Evolutionary conservation across 345 rosid species (phyloP).

Genomic region (Euclidium syriacum): DNA sequence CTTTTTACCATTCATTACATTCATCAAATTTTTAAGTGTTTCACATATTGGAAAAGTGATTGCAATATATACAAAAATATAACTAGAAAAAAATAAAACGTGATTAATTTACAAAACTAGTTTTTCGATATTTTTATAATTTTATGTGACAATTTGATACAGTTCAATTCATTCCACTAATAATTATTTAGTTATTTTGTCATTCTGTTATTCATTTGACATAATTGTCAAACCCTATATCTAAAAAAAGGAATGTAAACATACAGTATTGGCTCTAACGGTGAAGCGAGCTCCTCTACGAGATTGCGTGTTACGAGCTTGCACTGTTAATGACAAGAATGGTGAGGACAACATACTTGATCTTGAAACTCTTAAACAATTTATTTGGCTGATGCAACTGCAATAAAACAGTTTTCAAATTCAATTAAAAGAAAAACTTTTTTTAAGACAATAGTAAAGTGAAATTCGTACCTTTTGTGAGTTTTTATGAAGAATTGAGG

Average conservation of each 20-base stretch:
- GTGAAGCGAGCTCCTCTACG: conserved; percentile 57
- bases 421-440: neutral
- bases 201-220: no score
- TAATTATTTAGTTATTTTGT: no score
- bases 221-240: no score
- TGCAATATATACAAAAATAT: neutral
- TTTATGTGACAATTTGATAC: no score
- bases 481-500: conserved; percentile 45
- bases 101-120: no score
- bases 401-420: neutral
- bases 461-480: conserved; percentile 41
- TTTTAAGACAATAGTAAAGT: neutral
- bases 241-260: conserved; percentile 39
- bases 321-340: conserved; percentile 36
- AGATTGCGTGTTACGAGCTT: conserved; percentile 39
- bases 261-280: conserved; percentile 85
- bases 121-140: no score
- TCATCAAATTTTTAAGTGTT: no score
- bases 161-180: no score
- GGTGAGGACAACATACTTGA: conserved; percentile 71
- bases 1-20: no score
- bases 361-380: conserved; percentile 48
- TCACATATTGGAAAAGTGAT: no score
- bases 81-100: no score
- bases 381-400: conserved; percentile 36